phyloP scores from a whole-genome alignment of 2,329 filamentous ascomycete genomes.

The Purpureocillium lavendulum region DNA sequence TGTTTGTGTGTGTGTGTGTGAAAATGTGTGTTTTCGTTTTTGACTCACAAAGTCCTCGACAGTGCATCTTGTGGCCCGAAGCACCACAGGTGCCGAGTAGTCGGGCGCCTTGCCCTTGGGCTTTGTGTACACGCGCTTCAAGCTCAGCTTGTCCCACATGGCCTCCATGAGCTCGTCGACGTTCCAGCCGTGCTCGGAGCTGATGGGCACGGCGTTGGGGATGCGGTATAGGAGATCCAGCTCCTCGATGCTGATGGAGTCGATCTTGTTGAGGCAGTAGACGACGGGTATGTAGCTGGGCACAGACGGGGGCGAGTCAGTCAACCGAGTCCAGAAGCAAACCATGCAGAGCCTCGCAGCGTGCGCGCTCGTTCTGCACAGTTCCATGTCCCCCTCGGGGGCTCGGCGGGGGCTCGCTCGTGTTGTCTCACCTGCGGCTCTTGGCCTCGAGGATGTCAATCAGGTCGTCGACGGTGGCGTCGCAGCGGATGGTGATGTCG shows the following conservation, averaged over 20 bases:
- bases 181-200: slow-evolving; percentile 97
- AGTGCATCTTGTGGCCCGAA: slow-evolving; percentile 73
- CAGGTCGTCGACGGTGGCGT: slow-evolving; percentile 93
- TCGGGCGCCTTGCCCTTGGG: slow-evolving; percentile 93
- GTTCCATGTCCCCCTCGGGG: too few relatives aligned
- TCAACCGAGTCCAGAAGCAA: too few relatives aligned
- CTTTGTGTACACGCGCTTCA: slow-evolving; percentile 94
- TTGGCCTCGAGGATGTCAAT: slow-evolving; percentile 95
- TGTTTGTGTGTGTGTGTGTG: neutral
- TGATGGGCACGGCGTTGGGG: slow-evolving; percentile 94
- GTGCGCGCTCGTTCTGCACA: too few relatives aligned
- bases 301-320: too few relatives aligned
- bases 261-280: slow-evolving; percentile 98
- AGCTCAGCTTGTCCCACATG: slow-evolving; percentile 96
- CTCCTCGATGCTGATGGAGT: slow-evolving; percentile 95
- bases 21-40: neutral
- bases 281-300: slow-evolving; percentile 93
- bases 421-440: slow-evolving; percentile 47
- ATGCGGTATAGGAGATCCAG: slow-evolving; percentile 94
- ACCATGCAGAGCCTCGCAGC: too few relatives aligned
- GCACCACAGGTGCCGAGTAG: slow-evolving; percentile 83
- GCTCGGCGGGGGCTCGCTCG: neutral
- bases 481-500: slow-evolving; percentile 95
- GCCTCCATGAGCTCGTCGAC: slow-evolving; percentile 91
- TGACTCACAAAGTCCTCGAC: slow-evolving; percentile 91